Evolutionary conservation across 805 yeast species (phyloP).

Genomic region (Teunomyces tritomae): DNA sequence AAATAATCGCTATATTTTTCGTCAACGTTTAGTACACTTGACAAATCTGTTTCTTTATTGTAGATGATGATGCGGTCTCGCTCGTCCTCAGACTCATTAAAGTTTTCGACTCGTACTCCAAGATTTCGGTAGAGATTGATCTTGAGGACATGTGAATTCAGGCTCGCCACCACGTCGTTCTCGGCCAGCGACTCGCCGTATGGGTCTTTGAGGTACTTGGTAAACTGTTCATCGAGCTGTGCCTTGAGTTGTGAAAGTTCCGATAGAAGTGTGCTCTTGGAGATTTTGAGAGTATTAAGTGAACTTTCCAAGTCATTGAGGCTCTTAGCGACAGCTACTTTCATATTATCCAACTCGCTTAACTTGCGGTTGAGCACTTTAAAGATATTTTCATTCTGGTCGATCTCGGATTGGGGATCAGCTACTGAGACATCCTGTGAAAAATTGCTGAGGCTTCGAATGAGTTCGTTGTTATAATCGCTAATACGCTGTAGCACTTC

Average conservation of each 20-base stretch:
- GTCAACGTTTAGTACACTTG: constrained; percentile 51
- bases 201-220: constrained; percentile 6
- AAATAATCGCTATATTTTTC: constrained; percentile 63
- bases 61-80: constrained; percentile 45
- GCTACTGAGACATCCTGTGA: neutral
- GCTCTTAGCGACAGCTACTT: constrained; percentile 51
- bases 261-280: constrained; percentile 34
- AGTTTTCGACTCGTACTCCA: constrained; percentile 51
- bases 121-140: constrained; percentile 58
- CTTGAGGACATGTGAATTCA: constrained; percentile 49
- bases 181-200: constrained; percentile 30
- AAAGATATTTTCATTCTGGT: constrained; percentile 22
- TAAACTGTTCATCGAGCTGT: constrained; percentile 5
- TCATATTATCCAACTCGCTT: constrained; percentile 41
- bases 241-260: constrained; percentile 33
- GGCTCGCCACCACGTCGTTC: constrained; percentile 31
- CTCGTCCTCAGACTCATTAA: constrained; percentile 13
- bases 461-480: constrained; percentile 17
- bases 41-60: constrained; percentile 44
- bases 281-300: constrained; percentile 33
- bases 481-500: constrained; percentile 19
- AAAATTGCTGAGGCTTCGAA: constrained; percentile 11
- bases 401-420: neutral
- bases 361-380: constrained; percentile 25
- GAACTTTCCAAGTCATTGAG: constrained; percentile 48